A percentile compares a stretch with the other conserved stretches of the same genome.
Evolutionary conservation across 2,329 filamentous ascomycete species (phyloP).

Genomic region (Aspergillus niger): DNA sequence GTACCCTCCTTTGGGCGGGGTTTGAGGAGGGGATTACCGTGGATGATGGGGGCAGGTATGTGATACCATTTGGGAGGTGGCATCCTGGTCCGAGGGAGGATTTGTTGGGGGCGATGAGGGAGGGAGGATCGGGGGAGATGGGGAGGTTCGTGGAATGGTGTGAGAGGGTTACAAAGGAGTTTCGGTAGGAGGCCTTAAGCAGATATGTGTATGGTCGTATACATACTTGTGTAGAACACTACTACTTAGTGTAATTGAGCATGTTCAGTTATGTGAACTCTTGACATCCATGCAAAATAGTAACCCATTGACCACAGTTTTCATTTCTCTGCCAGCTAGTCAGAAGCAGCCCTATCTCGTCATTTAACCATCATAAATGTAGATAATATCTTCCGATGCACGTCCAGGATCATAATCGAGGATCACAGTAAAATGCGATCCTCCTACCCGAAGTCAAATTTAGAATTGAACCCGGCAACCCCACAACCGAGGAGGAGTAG

Average conservation of each 20-base stretch:
- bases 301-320: too few species aligned
- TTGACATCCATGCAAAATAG: too few species aligned
- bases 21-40: not conserved
- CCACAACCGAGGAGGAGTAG: too few species aligned
- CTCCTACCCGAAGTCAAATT: too few species aligned
- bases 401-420: too few species aligned
- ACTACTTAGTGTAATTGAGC: not conserved
- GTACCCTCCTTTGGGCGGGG: not conserved
- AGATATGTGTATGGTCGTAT: not conserved
- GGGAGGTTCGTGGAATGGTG: not conserved
- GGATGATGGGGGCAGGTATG: conserved; percentile 1
- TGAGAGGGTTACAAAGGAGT: not conserved
- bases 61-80: conserved; percentile 3
- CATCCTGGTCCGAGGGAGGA: not conserved
- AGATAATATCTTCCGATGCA: too few species aligned
- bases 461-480: too few species aligned
- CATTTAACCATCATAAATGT: too few species aligned
- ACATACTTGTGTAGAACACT: not conserved
- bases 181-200: not conserved
- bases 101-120: conserved; percentile 6
- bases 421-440: too few species aligned
- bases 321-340: too few species aligned
- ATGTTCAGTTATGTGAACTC: too few species aligned
- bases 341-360: too few species aligned
- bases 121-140: not conserved